Evolutionary conservation across 75 land plant species (phyloP).

Genomic region (Selaginella tamariscina): DNA sequence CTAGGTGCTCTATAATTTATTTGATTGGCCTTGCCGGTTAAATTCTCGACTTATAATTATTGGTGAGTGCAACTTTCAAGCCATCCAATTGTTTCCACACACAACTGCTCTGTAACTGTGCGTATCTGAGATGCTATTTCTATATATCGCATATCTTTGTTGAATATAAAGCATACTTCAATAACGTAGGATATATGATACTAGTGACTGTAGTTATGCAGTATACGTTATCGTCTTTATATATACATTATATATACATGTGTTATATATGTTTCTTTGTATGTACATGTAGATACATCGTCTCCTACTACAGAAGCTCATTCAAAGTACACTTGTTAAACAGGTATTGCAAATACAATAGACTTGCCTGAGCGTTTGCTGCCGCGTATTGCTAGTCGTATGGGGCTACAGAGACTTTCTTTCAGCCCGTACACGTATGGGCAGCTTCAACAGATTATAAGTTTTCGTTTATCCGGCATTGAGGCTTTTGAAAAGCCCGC

Average conservation of each 20-base stretch:
- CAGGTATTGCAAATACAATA: conserved; percentile 98
- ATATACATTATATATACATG: too few species aligned
- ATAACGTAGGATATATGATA: too few species aligned
- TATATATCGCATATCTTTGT: too few species aligned
- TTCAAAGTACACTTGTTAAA: background rate
- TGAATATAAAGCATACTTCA: too few species aligned
- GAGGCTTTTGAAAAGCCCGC: conserved; percentile 93
- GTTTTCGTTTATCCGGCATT: conserved; percentile 61
- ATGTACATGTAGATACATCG: too few species aligned
- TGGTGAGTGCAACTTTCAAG: conserved; percentile 37
- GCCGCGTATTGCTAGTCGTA: conserved; percentile 89
- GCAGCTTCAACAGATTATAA: conserved; percentile 82
- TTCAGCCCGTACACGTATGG: conserved; percentile 82
- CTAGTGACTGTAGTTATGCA: too few species aligned
- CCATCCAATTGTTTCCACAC: background rate
- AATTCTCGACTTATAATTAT: conserved; percentile 73
- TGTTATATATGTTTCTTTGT: too few species aligned
- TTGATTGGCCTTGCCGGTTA: conserved; percentile 95
- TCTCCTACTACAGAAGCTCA: too few species aligned
- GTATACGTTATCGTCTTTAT: too few species aligned
- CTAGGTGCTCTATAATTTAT: conserved; percentile 89
- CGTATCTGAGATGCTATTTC: too few species aligned
- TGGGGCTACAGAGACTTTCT: conserved; percentile 89
- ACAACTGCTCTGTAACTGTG: too few species aligned
- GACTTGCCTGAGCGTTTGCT: conserved; percentile 93